Evolutionary conservation across 345 rosid species (phyloP).

Genomic region (Hibiscus tridactylites): DNA sequence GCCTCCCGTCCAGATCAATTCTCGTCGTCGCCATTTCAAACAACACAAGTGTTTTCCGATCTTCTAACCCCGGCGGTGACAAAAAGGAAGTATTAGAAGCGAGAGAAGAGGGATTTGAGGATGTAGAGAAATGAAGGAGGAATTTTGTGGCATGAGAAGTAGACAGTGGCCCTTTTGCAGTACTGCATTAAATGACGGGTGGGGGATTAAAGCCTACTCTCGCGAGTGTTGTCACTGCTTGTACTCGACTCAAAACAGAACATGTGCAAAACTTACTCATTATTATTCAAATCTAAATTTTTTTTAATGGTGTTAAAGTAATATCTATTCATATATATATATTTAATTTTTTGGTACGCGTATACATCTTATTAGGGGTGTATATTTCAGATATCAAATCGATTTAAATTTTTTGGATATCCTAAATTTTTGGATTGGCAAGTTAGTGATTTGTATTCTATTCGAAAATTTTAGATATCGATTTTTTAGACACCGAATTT

Average conservation of each 20-base stretch:
- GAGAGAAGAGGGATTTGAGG: neutral
- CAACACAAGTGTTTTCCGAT: neutral
- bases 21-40: conserved; percentile 17
- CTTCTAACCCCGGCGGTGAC: neutral
- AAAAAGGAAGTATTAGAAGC: neutral
- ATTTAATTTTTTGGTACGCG: too few relatives aligned
- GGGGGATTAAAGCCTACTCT: neutral
- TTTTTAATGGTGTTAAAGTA: too few relatives aligned
- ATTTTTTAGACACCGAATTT: too few relatives aligned
- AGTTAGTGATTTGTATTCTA: too few relatives aligned
- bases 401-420: too few relatives aligned
- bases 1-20: conserved; percentile 54
- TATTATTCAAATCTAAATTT: too few relatives aligned
- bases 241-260: neutral
- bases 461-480: too few relatives aligned
- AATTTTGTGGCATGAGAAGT: neutral
- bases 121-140: too few relatives aligned
- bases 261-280: neutral
- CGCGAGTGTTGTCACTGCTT: neutral
- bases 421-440: too few relatives aligned
- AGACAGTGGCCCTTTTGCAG: neutral
- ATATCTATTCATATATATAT: too few relatives aligned
- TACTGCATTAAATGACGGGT: neutral
- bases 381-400: too few relatives aligned
- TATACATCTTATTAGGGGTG: too few relatives aligned